Evolutionary conservation across 2,329 filamentous ascomycete species (phyloP), one percentile per base, ranked within the genome.

Genomic region (Monosporascus cannonballus): DNA sequence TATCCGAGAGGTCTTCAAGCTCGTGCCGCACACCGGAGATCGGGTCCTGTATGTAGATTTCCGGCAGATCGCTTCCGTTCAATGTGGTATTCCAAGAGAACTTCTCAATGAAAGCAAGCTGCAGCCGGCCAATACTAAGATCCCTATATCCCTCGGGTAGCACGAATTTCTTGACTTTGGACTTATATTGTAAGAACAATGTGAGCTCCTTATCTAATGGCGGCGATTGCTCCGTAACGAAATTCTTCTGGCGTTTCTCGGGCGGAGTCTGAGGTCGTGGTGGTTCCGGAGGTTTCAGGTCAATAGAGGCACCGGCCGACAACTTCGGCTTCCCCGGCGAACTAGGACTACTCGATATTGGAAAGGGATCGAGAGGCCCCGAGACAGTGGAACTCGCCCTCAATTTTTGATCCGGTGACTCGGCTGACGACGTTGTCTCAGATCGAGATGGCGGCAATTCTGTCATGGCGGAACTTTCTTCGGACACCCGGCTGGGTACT

Each of bases 71-170:
- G 15, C 85, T 83, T 7, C 94, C 94, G 63, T 96, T 95, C 55
- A 90, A 87, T 62, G 97, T 92, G 1, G 93, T 96, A 63, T 96
- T 97, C 92, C 95, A 99, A 0, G 93, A 94, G 67, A 99, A 99
- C 68, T 96, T 99, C 61, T 99, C 94, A 61, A 99, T 99, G 63
- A 99, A 99, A 1, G 94, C 93, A 27, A 99, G 79, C 69, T 99
- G 93, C 53, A 99, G 72, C 24, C 92, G 83, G 1, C 91, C 91
- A 54, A 96, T 86, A 3, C 90, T 93, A 11, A 99, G 77, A 56
- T 93, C 90, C 34, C 86, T 85, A 59, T 86, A 86, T 1, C 93
- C 93, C 67, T 95, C 91, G 1, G 89, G 75, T 36, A 97, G 80
- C 17, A 96, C 84, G 67, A 95, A 95, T 69, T 97, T 97, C 73